Evolutionary conservation across 371 early-diverging fungal genomes (phyloP).

Genomic region (Zancudomyces culisetae): DNA sequence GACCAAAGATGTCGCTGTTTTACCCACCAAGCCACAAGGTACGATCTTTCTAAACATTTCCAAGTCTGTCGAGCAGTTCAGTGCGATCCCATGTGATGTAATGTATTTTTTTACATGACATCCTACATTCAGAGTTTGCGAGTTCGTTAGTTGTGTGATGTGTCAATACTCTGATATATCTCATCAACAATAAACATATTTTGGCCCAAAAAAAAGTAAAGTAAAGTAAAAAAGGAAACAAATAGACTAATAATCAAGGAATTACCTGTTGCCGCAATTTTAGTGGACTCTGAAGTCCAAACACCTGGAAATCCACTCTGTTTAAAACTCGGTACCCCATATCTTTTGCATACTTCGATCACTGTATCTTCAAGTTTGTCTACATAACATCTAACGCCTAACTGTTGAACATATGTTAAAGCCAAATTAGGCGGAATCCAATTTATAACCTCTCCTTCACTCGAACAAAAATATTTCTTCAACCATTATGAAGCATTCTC

Average conservation of each 20-base stretch:
- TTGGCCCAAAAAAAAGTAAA: too few relatives aligned
- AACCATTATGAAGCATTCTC: background rate
- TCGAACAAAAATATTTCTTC: background rate
- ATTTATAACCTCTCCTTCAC: too few relatives aligned
- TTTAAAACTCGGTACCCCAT: conserved; percentile 28
- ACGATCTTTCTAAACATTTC: conserved; percentile 72
- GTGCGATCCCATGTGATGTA: conserved; percentile 83
- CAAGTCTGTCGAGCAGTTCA: conserved; percentile 79
- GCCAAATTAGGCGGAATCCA: background rate
- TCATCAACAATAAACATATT: too few relatives aligned
- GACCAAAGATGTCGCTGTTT: conserved; percentile 52
- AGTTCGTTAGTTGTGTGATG: too few relatives aligned
- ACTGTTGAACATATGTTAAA: background rate
- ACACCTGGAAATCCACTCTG: conserved; percentile 20
- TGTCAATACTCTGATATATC: too few relatives aligned
- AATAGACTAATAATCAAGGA: too few relatives aligned
- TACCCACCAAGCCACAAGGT: conserved; percentile 72
- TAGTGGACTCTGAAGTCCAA: conserved; percentile 23
- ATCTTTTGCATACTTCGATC: conserved; percentile 44
- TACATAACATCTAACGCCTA: conserved; percentile 40
- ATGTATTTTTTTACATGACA: conserved; percentile 76
- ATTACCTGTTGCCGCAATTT: conserved; percentile 63
- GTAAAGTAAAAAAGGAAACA: too few relatives aligned
- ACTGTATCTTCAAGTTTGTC: conserved; percentile 51
- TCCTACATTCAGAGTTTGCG: too few relatives aligned